phyloP scores from a whole-genome alignment of 306 rosid genomes.

The Fragaria iinumae region DNA sequence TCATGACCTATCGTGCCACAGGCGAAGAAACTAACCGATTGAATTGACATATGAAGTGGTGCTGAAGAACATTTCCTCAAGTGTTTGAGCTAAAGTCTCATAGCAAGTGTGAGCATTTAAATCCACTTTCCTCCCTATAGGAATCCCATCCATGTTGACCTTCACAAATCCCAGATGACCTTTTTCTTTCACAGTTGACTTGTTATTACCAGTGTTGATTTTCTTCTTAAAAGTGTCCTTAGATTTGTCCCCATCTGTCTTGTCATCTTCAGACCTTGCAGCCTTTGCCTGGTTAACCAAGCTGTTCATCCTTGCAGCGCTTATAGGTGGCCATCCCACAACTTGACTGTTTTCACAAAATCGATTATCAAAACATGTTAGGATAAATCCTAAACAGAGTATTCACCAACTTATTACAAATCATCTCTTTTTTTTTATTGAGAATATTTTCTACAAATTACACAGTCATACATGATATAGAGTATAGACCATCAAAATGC shows the following conservation, averaged over 20 bases:
- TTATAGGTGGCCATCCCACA: conserved; percentile 79
- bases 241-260: conserved; percentile 27
- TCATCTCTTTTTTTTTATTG: background rate
- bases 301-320: conserved; percentile 63
- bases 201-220: conserved; percentile 24
- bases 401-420: background rate
- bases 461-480: background rate
- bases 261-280: conserved; percentile 48
- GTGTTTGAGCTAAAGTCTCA: conserved; percentile 53
- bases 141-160: conserved; percentile 63
- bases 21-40: conserved; percentile 30
- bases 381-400: background rate
- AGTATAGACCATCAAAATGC: background rate
- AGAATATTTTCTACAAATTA: background rate
- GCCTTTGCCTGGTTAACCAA: conserved; percentile 57
- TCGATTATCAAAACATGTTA: conserved; percentile 3
- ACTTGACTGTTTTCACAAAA: conserved; percentile 52
- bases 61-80: conserved; percentile 63
- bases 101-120: conserved; percentile 66
- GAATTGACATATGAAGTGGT: conserved; percentile 28
- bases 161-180: conserved; percentile 55
- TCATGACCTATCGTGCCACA: background rate
- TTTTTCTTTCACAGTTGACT: conserved; percentile 35
- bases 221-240: conserved; percentile 40
- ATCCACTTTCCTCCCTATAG: conserved; percentile 65